Base-by-base conservation (phyloP, 345 rosid species). In the Camelina sativa region DNA sequence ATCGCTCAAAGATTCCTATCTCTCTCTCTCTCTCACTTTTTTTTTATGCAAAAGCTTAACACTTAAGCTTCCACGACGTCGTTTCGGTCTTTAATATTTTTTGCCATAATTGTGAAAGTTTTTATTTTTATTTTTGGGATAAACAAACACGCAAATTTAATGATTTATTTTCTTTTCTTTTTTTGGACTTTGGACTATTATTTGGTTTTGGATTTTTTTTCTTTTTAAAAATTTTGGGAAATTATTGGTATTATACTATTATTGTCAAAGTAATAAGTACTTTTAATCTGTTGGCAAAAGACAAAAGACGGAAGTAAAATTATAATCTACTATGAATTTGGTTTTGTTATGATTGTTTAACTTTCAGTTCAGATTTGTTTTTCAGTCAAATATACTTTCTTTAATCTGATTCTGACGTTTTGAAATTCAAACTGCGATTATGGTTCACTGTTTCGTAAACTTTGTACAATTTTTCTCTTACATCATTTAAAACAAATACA, bases 1-100 rank as follows among this genome's bases (percentile, higher is more conserved):
- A 73, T 54, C 77, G 77, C 71, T 4, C 47, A 65, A 57, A 56
- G 72, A 74, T 65, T 74, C 77, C 47, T 34, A 57, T 62, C 37
- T 25, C 53, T 34, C 37, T 34, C 37, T 7, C 9, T 7, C 37
- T 34, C 55, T 12, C 48, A 12, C 16, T 10, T 6, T 71, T 16
- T 25, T 72, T 62, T 74, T 74, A 73, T 65, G 57, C 65, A 22
- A 23, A 19, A 47, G 57, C 65, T n/a, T 16, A 19, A 47, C 34
- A 71, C 12, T 59, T 17, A 0, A 22, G 30, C 30, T 28, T 28
- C n/a, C 1, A 20, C 72, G 59, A 7, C 59, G 65, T 56, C 71
- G 66, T 56, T 64, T 74, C 22, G 12, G 7, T 2, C 34, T 2
- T n/a, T 7, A 7, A 2, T 11, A 37, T 5, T 37, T 59, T 34